Percentiles rank a stretch among this genome's conserved stretches.
Evolutionary conservation across 495 filamentous ascomycete species (phyloP).

Genomic region (Sabuloglossum arenarium): DNA sequence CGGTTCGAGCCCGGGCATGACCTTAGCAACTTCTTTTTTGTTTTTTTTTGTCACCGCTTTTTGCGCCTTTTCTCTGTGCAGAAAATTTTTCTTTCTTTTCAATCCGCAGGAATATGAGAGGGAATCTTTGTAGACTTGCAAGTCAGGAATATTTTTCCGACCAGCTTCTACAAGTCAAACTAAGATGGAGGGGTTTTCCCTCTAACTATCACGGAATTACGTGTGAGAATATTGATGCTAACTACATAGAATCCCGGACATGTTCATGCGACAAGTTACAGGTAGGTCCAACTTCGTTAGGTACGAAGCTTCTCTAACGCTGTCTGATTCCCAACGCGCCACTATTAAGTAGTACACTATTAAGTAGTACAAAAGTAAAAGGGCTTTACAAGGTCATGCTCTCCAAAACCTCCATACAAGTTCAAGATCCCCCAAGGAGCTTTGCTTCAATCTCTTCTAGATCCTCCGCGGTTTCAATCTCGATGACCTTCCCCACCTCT

Average conservation of each 20-base stretch:
- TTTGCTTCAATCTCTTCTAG: constrained; percentile 51
- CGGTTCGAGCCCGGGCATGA: constrained; percentile 13
- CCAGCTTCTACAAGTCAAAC: too few species aligned
- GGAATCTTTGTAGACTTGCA: too few species aligned
- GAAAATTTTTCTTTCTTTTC: background rate
- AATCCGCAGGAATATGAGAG: too few species aligned
- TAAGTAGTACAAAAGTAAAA: background rate
- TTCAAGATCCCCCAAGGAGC: constrained; percentile 19
- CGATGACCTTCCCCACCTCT: constrained; percentile 63
- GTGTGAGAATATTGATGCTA: background rate
- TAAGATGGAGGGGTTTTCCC: too few species aligned
- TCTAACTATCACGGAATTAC: too few species aligned
- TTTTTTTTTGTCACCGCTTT: background rate
- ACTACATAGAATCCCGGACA: background rate
- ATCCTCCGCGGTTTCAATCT: constrained; percentile 57
- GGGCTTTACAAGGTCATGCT: too few species aligned
- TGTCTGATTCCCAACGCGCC: background rate
- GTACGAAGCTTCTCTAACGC: background rate
- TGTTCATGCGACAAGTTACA: background rate
- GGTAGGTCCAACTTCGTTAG: background rate
- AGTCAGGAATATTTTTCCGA: too few species aligned
- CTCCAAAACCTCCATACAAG: background rate
- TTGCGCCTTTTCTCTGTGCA: background rate
- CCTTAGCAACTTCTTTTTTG: constrained; percentile 3
- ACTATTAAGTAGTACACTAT: too few species aligned